Evolutionary conservation across 805 yeast species (phyloP), one percentile per base, ranked within the genome.

Genomic region (Torulaspora maleeae): DNA sequence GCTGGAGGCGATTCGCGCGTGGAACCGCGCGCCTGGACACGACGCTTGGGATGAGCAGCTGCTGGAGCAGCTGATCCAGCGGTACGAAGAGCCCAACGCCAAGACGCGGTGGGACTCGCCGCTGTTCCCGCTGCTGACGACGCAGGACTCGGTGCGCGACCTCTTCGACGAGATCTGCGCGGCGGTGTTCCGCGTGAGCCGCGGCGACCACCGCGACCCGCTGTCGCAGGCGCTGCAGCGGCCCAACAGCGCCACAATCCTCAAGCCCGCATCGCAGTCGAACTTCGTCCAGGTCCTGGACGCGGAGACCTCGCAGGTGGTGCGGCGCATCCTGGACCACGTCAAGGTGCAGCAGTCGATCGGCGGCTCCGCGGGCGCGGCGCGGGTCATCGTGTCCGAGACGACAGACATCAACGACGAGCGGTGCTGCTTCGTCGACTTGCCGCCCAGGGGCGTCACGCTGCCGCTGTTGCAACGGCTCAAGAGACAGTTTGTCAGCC

Each of bases 91-190:
- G 62, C 99, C 99, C 0, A 84, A 87, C 60, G 80, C 81, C 27
- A 77, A 78, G 57, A 78, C 83, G 22, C 70, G 96, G 48, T 93
- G 99, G 99, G 99, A 93, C 60, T 80, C 95, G 3, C 99, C 99
- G 5, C 68, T 91, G 49, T 82, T 89, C 59, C 79, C 87, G 0
- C 66, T 90, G 1, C 76, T 80, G 3, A 49, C 64, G 5, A 51
- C 58, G 1, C 56, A 60, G 32, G 70, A 66, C 48, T 29, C 75
- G 71, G 56, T 56, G 13, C 79, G 76, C 40, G 82, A 82, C 27
- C 70, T 69, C 12, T 63, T 83, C 16, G 83, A 82, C 1, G 85
- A 79, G 13, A 75, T 93, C 1, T 81, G 83, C 81, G 74, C 74
- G 39, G 75, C 80, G 0, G 57, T 83, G 2, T 82, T 79, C 27